phyloP scores from a whole-genome alignment of 202 grass and related monocot species.

The Bolboschoenoplectus hybrid region DNA sequence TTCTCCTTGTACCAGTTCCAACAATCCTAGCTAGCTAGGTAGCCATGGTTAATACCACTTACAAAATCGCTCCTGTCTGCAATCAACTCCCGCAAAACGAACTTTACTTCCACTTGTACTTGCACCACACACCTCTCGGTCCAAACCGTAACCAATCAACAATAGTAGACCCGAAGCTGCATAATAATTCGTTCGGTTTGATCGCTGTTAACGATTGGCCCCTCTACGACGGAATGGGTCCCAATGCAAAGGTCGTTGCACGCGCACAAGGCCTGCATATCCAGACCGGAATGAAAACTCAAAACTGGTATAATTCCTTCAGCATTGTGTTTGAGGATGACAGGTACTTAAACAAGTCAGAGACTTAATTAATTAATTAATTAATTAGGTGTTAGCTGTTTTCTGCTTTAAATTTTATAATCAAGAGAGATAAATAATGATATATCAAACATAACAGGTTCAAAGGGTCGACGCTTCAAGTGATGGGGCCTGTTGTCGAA shows the following conservation, averaged over 20 bases:
- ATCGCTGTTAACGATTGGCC: slow-evolving; percentile 18
- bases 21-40: no score
- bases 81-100: background rate
- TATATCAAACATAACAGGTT: no score
- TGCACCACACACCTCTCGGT: background rate
- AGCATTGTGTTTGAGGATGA: slow-evolving; percentile 27
- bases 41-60: background rate
- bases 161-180: background rate
- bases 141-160: background rate
- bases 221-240: background rate
- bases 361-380: no score
- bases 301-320: slow-evolving; percentile 25
- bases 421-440: no score
- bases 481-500: slow-evolving; percentile 22
- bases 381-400: no score
- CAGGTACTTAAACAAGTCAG: background rate
- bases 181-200: background rate
- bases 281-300: background rate
- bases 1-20: no score
- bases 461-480: slow-evolving; percentile 30
- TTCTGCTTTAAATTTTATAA: no score
- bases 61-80: background rate
- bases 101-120: background rate
- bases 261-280: slow-evolving; percentile 40
- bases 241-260: background rate